Base-by-base conservation (phyloP, 2,329 filamentous ascomycete species). In the Colletotrichum limetticola region DNA sequence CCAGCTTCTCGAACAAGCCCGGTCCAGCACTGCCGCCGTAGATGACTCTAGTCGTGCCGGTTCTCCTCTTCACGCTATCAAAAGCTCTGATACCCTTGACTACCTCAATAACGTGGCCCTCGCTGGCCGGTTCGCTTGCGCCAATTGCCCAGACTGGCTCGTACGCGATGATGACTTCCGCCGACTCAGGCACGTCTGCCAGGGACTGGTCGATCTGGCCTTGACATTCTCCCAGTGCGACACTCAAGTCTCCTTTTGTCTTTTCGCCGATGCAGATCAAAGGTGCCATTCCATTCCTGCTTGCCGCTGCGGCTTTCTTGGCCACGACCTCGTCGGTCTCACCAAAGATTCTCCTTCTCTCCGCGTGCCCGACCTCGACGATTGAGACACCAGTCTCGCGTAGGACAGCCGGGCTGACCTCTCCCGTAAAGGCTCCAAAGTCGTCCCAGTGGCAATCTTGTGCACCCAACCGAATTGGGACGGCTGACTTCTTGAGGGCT, bases 101-200 rank as follows among this genome's bases (percentile, higher is more conserved):
- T 2, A 97, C 93, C 49, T 86, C 88, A 4, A 92, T 88, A 0
- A 97, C 93, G 79, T 97, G 92, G 74, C 92, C 91, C 22, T 91
- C 89, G 8, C 88, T 88, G 0, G 94, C 94, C 2, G 94, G 94
- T 78, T 92, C 85, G 1, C 88, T 85, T 11, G 94, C 91, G 0
- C 94, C 94, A 81, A 97, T 97, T 1, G 94, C 94, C 94, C 94
- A 97, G 1, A 97, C 94, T 8, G 94, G 94, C 84, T 97, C 94
- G 79, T 97, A 97, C 1, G 94, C 94, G 70, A 97, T 87, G 7
- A 96, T 89, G 5, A 97, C 88, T 60, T 95, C 92, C 0, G 91
- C 89, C 19, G 90, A 86, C 12, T 85, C 85, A 0, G 91, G 87
- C 8, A 96, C 84, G 0, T 86, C 88, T 1, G 84, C 83, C 64